These are phyloP conservation scores for Arabis hirsuta DNA, from an alignment of 345 rosid species.

Conservation along the genomic window DNA sequence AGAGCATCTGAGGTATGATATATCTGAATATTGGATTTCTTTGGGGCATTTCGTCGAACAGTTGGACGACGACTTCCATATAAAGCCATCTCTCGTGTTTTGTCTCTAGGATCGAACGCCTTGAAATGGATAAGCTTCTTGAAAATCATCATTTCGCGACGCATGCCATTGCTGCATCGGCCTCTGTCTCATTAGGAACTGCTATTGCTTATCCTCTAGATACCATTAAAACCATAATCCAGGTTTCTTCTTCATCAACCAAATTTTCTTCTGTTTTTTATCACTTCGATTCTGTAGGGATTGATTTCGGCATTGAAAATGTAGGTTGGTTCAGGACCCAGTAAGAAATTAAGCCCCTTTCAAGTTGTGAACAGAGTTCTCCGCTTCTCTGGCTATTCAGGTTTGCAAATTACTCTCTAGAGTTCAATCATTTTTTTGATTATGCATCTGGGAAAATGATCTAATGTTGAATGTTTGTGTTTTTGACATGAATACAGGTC, in stretches of 20 bases:
- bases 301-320: slow-evolving; percentile 21
- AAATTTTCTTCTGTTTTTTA: background rate
- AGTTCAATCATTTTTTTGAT: background rate
- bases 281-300: slow-evolving; percentile 3
- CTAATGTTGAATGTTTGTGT: background rate
- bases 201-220: slow-evolving; percentile 82
- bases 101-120: background rate
- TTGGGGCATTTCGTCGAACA: slow-evolving; percentile 44
- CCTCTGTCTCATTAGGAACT: slow-evolving; percentile 73
- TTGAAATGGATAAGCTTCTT: slow-evolving; percentile 50
- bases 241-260: slow-evolving; percentile 53
- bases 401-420: slow-evolving; percentile 14
- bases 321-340: slow-evolving; percentile 85
- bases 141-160: slow-evolving; percentile 74
- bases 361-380: slow-evolving; percentile 64
- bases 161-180: slow-evolving; percentile 77
- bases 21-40: background rate
- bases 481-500: slow-evolving; percentile 53
- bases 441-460: background rate
- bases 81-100: background rate
- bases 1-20: slow-evolving; percentile 21
- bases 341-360: slow-evolving; percentile 52
- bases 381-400: slow-evolving; percentile 61
- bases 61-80: slow-evolving; percentile 14
- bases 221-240: slow-evolving; percentile 76